Evolutionary conservation across 225 moss, liverwort and hornwort species (phyloP).

Genomic region (Pseudisothecium myosuroides): DNA sequence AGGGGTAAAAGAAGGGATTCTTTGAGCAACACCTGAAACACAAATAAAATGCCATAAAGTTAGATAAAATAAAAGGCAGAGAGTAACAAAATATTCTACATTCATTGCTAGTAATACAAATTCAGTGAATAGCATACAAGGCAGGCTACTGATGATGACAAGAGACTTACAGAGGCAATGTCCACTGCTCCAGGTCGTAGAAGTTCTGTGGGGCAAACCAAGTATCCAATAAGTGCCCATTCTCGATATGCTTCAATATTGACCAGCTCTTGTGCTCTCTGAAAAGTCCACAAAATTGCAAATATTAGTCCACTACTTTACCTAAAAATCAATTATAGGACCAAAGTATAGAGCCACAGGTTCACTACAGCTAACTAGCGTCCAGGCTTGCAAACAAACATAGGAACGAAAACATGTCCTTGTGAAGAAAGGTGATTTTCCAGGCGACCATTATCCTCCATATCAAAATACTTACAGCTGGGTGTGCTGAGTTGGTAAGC

Average conservation of each 20-base stretch:
- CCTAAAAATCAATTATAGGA: neutral
- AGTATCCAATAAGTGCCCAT: conserved; percentile 91
- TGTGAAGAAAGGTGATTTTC: neutral
- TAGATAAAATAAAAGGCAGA: neutral
- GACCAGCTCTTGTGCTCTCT: conserved; percentile 96
- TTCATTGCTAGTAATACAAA: neutral
- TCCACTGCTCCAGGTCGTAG: conserved; percentile 87
- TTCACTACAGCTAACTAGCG: neutral
- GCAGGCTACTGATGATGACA: neutral
- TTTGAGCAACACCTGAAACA: conserved; percentile 59
- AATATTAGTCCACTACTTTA: neutral
- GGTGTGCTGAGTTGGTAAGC: conserved; percentile 96
- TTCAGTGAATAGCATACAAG: neutral
- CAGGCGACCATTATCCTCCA: neutral
- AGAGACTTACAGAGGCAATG: conserved; percentile 62
- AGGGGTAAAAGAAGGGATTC: conserved; percentile 74
- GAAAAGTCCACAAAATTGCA: neutral
- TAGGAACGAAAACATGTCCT: neutral
- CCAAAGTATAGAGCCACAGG: neutral
- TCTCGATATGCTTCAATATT: conserved; percentile 89
- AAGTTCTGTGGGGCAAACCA: conserved; percentile 92
- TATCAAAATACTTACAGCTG: conserved; percentile 43
- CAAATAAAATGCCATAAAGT: neutral
- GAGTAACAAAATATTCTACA: neutral
- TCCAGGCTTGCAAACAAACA: neutral